Percentiles rank a stretch among this genome's conserved stretches.
phyloP scores from a whole-genome alignment of 148 eudicot genomes.

The Amaranthus cruentus region DNA sequence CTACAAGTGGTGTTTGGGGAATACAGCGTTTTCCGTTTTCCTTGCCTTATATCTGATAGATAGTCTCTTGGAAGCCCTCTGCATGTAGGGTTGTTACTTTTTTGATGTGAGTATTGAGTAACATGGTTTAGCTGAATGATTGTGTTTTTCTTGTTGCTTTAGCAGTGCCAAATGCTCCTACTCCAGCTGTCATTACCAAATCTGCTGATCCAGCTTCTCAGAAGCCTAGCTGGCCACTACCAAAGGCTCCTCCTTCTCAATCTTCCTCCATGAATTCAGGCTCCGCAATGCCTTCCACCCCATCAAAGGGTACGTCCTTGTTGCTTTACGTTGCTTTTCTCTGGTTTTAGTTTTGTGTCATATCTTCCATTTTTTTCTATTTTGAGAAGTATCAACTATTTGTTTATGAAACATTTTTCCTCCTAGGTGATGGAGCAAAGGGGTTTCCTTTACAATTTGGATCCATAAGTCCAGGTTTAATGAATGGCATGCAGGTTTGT shows the following conservation, averaged over 20 bases:
- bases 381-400: neutral
- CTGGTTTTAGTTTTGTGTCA: neutral
- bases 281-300: slow-evolving; percentile 51
- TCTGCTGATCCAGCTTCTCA: slow-evolving; percentile 36
- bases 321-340: slow-evolving; percentile 2
- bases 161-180: slow-evolving; percentile 40
- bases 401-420: slow-evolving; percentile 1
- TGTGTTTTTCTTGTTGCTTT: slow-evolving; percentile 16
- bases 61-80: neutral
- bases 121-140: neutral
- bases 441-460: slow-evolving; percentile 84
- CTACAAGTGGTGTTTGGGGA: neutral
- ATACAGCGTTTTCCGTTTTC: neutral
- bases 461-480: slow-evolving; percentile 62
- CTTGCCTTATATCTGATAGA: too few relatives aligned
- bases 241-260: slow-evolving; percentile 54
- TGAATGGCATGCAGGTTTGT: slow-evolving; percentile 91
- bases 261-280: slow-evolving; percentile 36
- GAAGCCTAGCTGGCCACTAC: slow-evolving; percentile 42
- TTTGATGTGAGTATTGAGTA: neutral
- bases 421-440: slow-evolving; percentile 51
- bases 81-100: neutral
- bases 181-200: slow-evolving; percentile 29
- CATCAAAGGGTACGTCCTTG: slow-evolving; percentile 55
- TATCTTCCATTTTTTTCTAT: neutral